Evolutionary conservation across 345 rosid genomes (phyloP), one percentile per base, ranked within the genome.

Genomic region (Lepidium aucheri): DNA sequence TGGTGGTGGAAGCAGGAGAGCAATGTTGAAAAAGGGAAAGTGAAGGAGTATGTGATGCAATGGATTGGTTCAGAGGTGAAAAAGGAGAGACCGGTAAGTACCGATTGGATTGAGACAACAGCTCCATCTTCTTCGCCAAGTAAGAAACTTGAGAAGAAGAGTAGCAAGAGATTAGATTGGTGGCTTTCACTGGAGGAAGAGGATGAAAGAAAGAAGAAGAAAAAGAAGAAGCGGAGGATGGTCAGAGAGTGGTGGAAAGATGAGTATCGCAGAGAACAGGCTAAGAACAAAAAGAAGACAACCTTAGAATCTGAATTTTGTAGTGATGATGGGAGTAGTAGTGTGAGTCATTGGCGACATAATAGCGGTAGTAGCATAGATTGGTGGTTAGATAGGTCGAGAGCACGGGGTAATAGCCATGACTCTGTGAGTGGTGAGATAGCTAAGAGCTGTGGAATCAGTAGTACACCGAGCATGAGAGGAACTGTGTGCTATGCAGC

Each of bases 221-320:
- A 81, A 76, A 83, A 74, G 73, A 90, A 84, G 68, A 86, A 79
- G 82, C 70, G 84, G 60, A 81, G 86, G 79, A 86, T 79, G 34
- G 87, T 95, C 3, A 86, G 99, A 68, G 95, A 94, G 69, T 94
- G 99, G 99, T 94, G 99, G 97, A 90, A 81, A 78, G 99, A 90
- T 70, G 99, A 94, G 83, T 86, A 94, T 28, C 82, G 90, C 15
- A 96, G 88, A 66, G 96, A 88, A 49, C 74, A 88, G 1, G 84
- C 84, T 5, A 84, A 76, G 76, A 90, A 87, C 64, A 82, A 84
- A 39, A 79, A 82, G 68, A 90, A 45, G 28, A 60, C 85, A 72
- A 53, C 16, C 24, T 63, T 65, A 46, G 76, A 73, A 45, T 69
- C 62, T n/a, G 88, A 82, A 20, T 62, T 56, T 30, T 36, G 47